Evolutionary conservation across 257 asterid genomes (phyloP).

Genomic region (Fraxinus excelsior): DNA sequence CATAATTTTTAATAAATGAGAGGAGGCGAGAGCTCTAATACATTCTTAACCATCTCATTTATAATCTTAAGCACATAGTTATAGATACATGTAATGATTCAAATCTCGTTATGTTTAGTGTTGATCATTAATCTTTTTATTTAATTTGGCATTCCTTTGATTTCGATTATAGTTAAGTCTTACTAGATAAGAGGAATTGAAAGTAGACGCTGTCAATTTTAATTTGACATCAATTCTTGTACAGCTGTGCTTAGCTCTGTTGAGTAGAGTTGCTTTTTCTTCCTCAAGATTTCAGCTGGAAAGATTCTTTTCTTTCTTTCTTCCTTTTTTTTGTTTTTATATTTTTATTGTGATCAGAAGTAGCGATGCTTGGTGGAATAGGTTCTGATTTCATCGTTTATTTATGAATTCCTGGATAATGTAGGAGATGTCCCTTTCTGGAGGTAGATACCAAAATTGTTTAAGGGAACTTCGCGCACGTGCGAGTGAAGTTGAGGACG

Average conservation of each 20-base stretch:
- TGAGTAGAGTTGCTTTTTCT: not conserved
- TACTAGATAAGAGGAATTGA: no score
- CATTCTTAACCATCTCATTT: not conserved
- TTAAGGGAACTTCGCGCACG: conserved; percentile 90
- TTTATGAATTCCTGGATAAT: conserved; percentile 33
- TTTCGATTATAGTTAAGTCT: not conserved
- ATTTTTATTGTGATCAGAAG: conserved; percentile 13
- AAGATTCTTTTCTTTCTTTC: not conserved
- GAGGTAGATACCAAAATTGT: conserved; percentile 85
- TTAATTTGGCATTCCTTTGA: not conserved
- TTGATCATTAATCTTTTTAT: not conserved
- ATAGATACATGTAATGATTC: not conserved
- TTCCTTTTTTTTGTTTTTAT: not conserved
- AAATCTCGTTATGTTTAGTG: not conserved
- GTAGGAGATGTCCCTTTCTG: conserved; percentile 97
- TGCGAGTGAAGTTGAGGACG: conserved; percentile 86
- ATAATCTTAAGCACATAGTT: not conserved
- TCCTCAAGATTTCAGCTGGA: conserved; percentile 4
- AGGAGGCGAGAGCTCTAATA: not conserved
- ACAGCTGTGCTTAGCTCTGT: conserved; percentile 17
- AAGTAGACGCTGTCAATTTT: not conserved
- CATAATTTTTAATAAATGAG: not conserved
- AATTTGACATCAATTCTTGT: conserved; percentile 7
- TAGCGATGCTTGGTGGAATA: conserved; percentile 3
- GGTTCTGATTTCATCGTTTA: conserved; percentile 15